Evolutionary conservation across 495 filamentous ascomycete genomes (phyloP).

Genomic region (Tetracladium setigerum): DNA sequence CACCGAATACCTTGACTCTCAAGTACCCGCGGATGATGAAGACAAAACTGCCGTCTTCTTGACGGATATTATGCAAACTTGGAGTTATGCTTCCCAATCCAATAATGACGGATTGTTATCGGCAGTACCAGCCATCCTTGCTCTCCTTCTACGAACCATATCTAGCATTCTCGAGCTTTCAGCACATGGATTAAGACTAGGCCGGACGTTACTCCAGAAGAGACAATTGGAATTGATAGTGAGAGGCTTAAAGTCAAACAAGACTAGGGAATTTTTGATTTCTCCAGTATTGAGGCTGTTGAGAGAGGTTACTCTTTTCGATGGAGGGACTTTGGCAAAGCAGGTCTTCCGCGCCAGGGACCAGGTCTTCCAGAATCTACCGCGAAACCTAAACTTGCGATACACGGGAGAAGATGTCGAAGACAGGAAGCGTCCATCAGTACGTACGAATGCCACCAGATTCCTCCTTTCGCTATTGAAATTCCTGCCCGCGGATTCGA

Average conservation of each 20-base stretch:
- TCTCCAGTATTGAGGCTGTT: conserved; percentile 75
- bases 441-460: conserved; percentile 67
- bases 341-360: conserved; percentile 61
- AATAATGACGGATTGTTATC: conserved; percentile 71
- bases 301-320: conserved; percentile 68
- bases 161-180: conserved; percentile 63
- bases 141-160: conserved; percentile 65
- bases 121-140: conserved; percentile 65
- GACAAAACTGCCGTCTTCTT: conserved; percentile 54
- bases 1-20: conserved; percentile 62
- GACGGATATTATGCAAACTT: conserved; percentile 67
- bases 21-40: conserved; percentile 46
- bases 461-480: conserved; percentile 69
- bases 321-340: conserved; percentile 69
- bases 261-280: conserved; percentile 75
- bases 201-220: conserved; percentile 65
- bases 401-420: conserved; percentile 44
- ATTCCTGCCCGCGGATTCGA: conserved; percentile 60
- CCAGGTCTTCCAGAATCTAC: conserved; percentile 66
- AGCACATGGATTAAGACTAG: conserved; percentile 61
- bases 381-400: conserved; percentile 47
- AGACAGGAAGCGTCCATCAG: conserved; percentile 52
- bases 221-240: conserved; percentile 65
- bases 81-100: conserved; percentile 63
- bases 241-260: conserved; percentile 61